Evolutionary conservation across 148 eudicot species (phyloP).

Genomic region (Spergularia bocconei): DNA sequence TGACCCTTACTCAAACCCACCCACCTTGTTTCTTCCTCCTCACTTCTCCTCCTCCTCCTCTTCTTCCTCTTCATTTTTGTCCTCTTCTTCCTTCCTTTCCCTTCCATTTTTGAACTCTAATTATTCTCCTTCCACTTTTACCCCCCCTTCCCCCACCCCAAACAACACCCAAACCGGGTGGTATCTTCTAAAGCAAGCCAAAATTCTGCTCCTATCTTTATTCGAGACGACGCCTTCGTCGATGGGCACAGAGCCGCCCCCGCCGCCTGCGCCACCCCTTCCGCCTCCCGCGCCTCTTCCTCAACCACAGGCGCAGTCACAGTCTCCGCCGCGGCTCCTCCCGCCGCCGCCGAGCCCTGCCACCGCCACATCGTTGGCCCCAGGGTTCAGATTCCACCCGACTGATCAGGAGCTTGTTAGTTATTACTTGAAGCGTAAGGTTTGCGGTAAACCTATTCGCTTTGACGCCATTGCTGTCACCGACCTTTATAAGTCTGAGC

Average conservation of each 20-base stretch:
- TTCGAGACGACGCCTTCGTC: constrained; percentile 26
- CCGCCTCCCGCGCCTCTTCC: constrained; percentile 29
- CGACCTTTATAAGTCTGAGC: constrained; percentile 81
- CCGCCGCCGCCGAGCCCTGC: constrained; percentile 26
- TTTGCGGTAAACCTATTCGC: constrained; percentile 61
- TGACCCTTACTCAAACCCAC: constrained; percentile 55
- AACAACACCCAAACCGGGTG: not conserved
- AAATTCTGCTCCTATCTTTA: constrained; percentile 33
- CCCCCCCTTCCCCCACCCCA: not conserved
- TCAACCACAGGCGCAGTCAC: constrained; percentile 2
- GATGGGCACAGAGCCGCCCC: constrained; percentile 42
- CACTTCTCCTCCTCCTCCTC: constrained; percentile 19
- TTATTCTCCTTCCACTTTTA: not conserved
- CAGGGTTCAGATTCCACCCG: constrained; percentile 79
- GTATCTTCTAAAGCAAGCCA: not conserved
- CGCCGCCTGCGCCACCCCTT: constrained; percentile 9
- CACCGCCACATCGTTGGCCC: constrained; percentile 65
- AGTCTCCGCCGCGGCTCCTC: constrained; percentile 6
- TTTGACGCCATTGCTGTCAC: constrained; percentile 74
- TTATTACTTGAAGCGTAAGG: constrained; percentile 65
- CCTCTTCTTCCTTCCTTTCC: not conserved
- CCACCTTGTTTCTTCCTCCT: constrained; percentile 29
- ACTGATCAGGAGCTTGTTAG: constrained; percentile 79
- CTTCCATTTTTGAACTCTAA: no score
- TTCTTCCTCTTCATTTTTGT: constrained; percentile 3